Conservation (phyloP, 1,139 yeast species). For the Kazachstania sp. region DNA sequence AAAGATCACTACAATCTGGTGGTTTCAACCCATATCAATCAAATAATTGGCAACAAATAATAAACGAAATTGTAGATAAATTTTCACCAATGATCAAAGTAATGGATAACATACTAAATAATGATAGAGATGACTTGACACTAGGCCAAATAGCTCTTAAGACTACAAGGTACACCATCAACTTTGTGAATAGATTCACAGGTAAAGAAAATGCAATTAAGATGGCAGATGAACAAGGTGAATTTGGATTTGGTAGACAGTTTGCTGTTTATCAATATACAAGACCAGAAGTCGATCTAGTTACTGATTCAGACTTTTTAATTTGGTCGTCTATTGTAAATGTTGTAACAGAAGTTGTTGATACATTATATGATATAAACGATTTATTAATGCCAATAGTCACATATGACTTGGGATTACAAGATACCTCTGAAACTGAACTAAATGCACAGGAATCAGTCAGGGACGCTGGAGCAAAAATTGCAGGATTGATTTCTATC, state of each 20-base stretch:
- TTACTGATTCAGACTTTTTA: conserved; percentile 35
- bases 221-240: conserved; percentile 4
- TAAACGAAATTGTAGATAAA: conserved; percentile 40
- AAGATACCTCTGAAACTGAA: background rate
- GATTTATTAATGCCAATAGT: conserved; percentile 25
- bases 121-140: conserved; percentile 6
- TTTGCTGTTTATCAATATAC: conserved; percentile 39
- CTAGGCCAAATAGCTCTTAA: conserved; percentile 25
- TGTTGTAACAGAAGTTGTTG: conserved; percentile 34
- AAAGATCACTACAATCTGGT: conserved; percentile 17
- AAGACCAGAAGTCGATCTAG: conserved; percentile 34
- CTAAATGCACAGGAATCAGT: background rate
- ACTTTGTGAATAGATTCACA: conserved; percentile 37
- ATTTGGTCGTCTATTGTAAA: conserved; percentile 40
- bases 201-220: background rate
- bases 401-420: conserved; percentile 8
- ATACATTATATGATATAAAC: conserved; percentile 33
- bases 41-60: conserved; percentile 45
- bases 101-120: conserved; percentile 32
- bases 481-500: conserved; percentile 19
- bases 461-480: conserved; percentile 10
- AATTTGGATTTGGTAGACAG: conserved; percentile 11
- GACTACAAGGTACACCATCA: conserved; percentile 33
- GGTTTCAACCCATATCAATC: conserved; percentile 34
- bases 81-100: conserved; percentile 40